Evolutionary conservation across 768 basidiomycete species (phyloP).

Genomic region (Cystobasidium tubakii): DNA sequence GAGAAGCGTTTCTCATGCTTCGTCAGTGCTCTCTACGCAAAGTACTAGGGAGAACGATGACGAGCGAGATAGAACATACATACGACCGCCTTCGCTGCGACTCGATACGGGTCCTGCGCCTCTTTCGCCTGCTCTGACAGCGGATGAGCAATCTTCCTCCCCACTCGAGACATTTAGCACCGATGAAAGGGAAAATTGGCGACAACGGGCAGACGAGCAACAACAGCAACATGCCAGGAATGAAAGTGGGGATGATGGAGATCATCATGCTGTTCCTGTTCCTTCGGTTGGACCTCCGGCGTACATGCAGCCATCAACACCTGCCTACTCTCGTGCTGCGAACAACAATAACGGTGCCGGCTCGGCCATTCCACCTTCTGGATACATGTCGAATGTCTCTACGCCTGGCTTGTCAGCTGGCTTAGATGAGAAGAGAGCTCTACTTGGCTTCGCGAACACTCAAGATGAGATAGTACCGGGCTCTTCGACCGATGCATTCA

Average conservation of each 20-base stretch:
- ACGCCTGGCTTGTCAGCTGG: slow-evolving; percentile 5
- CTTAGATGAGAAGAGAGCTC: slow-evolving; percentile 23
- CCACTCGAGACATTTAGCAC: background rate
- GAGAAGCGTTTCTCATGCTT: background rate
- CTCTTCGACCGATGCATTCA: slow-evolving; percentile 1
- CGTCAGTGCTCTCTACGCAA: background rate
- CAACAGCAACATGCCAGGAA: background rate
- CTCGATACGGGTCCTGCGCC: background rate
- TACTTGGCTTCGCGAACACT: background rate
- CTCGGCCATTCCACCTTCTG: background rate
- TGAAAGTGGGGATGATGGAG: background rate
- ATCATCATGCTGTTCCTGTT: slow-evolving; percentile 23
- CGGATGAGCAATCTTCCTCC: background rate
- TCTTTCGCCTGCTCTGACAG: background rate
- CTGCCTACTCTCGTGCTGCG: slow-evolving; percentile 14
- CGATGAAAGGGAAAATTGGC: background rate
- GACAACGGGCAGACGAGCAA: background rate
- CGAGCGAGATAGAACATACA: background rate
- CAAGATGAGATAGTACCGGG: background rate
- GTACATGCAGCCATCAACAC: slow-evolving; percentile 29
- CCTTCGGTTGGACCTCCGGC: slow-evolving; percentile 27
- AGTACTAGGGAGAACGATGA: background rate
- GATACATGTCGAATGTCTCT: background rate
- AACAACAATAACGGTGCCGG: background rate
- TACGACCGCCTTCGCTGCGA: background rate